Evolutionary conservation across 139 green algal genomes (phyloP), one percentile per base, ranked within the genome.

Genomic region (Monoraphidium neglectum): DNA sequence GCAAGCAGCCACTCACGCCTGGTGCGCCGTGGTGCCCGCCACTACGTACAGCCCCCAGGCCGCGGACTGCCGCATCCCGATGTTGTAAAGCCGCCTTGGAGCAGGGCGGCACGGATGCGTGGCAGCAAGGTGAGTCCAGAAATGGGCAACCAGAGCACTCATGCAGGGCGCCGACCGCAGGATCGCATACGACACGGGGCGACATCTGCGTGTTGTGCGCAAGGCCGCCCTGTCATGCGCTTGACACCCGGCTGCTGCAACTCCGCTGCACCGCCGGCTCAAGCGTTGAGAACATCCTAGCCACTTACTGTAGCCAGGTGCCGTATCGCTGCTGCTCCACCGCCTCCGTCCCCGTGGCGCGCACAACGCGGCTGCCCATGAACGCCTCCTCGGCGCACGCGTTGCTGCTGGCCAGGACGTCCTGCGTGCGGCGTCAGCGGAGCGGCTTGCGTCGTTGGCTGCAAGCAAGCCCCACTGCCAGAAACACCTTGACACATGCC

Each of bases 271-370:
- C n/a, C n/a, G n/a, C n/a, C n/a, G n/a, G n/a, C n/a, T n/a, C n/a
- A n/a, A n/a, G n/a, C n/a, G n/a, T n/a, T n/a, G n/a, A n/a, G 24
- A 47, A n/a, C 49, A 43, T 32, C 53, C 36, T 6, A 68, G 0
- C 5, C 60, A 73, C 83, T 82, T 47, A 88, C 83, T 87, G 40
- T n/a, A 93, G 82, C 76, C 79, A 88, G 37, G 38, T 64, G 21
- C 65, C 73, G 77, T 97, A 97, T 26, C 92, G 86, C 69, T 65
- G 43, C 46, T 65, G 71, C 69, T 96, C 91, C n/a, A 70, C 38
- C 16, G 63, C 62, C 82, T 97, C 93, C 4, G 89, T 93, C 51
- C 89, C 92, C 77, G 96, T 96, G 0, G 91, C 90, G 51, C 91
- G 83, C 54, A 97, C 90, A 2, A 92, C 61, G 4, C 90, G 81